These are phyloP conservation scores for Lanzia echinophila DNA, from an alignment of 2,329 filamentous ascomycete species.

Conservation along the genomic window DNA sequence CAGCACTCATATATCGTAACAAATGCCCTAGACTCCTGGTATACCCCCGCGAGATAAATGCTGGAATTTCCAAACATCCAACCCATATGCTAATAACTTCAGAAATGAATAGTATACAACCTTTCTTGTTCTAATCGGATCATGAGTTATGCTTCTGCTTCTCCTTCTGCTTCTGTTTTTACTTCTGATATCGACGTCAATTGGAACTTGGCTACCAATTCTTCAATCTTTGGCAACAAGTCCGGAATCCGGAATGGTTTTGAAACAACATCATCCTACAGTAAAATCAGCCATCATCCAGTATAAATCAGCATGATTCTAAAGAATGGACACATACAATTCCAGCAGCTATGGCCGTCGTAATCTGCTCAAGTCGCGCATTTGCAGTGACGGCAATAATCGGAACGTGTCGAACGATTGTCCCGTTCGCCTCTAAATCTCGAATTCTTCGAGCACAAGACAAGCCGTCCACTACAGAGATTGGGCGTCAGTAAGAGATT, in stretches of 20 bases:
- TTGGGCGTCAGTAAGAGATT: background rate
- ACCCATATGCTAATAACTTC: too few relatives aligned
- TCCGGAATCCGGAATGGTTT: slow-evolving; percentile 77
- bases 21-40: background rate
- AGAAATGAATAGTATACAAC: too few relatives aligned
- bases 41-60: background rate
- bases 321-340: slow-evolving; percentile 47
- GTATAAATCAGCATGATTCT: background rate
- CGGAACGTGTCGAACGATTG: slow-evolving; percentile 59
- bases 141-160: too few relatives aligned
- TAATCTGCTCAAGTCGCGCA: slow-evolving; percentile 66
- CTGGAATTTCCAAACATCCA: background rate
- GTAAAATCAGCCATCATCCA: slow-evolving; percentile 14
- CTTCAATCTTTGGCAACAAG: slow-evolving; percentile 59
- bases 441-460: slow-evolving; percentile 65
- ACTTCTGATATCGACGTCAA: background rate
- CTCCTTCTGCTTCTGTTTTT: background rate
- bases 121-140: too few relatives aligned
- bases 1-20: background rate
- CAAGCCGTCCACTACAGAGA: slow-evolving; percentile 57
- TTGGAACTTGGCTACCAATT: slow-evolving; percentile 25
- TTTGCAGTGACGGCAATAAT: slow-evolving; percentile 83
- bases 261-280: slow-evolving; percentile 64
- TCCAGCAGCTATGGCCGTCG: slow-evolving; percentile 62
- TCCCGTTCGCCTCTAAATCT: slow-evolving; percentile 56